Evolutionary conservation across 2,329 filamentous ascomycete genomes (phyloP).

Genomic region (Neocatenulostroma microsporum): DNA sequence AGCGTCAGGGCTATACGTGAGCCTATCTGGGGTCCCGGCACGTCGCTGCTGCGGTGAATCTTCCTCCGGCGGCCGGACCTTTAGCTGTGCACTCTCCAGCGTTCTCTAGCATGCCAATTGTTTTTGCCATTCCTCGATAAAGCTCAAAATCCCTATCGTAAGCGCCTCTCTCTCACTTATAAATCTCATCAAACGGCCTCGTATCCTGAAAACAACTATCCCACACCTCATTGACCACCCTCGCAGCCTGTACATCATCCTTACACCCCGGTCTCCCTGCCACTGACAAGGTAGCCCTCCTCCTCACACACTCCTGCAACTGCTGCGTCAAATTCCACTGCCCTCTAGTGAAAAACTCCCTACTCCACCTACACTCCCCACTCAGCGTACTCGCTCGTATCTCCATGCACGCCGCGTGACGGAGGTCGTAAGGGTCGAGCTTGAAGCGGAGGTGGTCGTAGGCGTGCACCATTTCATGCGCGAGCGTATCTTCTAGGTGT

Average conservation of each 20-base stretch:
- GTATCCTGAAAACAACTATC: conserved; percentile 94
- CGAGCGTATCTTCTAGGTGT: conserved; percentile 86
- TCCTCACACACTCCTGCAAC: conserved; percentile 84
- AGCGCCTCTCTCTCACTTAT: too few species aligned
- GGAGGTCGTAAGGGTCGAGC: conserved; percentile 72
- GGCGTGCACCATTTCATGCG: conserved; percentile 97
- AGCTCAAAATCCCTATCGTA: too few species aligned
- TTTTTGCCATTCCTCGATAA: too few species aligned
- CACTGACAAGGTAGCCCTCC: conserved; percentile 72
- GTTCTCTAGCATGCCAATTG: too few species aligned
- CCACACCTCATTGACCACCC: conserved; percentile 96
- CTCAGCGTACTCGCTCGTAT: conserved; percentile 89
- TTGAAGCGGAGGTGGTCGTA: conserved; percentile 92
- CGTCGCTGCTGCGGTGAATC: too few species aligned
- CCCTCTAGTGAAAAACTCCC: conserved; percentile 74
- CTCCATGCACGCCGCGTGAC: conserved; percentile 92
- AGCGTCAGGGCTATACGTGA: too few species aligned
- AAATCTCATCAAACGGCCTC: conserved; percentile 93
- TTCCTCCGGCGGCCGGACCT: too few species aligned
- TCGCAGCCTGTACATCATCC: conserved; percentile 76
- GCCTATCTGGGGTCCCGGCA: too few species aligned
- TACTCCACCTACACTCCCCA: conserved; percentile 84
- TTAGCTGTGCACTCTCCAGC: too few species aligned
- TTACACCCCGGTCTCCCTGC: conserved; percentile 70
- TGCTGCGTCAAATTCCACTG: conserved; percentile 89